Base-by-base conservation (phyloP, 2,329 filamentous ascomycete species). In the Stagonosporopsis cucurbitacearum region DNA sequence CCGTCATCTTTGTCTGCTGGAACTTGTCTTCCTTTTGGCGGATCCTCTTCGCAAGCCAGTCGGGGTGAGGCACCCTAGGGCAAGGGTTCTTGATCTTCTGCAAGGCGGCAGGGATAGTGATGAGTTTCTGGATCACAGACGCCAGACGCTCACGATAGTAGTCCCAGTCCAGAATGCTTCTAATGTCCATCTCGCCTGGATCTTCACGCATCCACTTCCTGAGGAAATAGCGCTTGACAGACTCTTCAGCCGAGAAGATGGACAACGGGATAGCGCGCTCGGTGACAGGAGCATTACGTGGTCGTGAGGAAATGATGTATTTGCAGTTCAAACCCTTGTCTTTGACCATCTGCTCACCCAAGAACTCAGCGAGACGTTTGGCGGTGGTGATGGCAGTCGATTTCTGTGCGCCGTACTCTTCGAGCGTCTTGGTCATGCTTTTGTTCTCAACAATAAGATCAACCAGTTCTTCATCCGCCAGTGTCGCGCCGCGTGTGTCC, bases 391-490 rank as follows among this genome's bases (percentile, higher is more conserved):
- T 99, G n/a, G 95, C 96, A 1, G 95, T 99, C 0, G 94, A 98
- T 74, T 99, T 99, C 69, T 99, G 96, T 7, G 80, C 81, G 17
- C 93, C 95, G 64, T 99, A 99, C 77, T 99, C 96, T 64, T 97
- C 94, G 1, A 99, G 81, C 0, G 95, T 96, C 78, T 99, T 99
- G 17, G 88, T 85, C 95, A 99, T 99, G 79, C 87, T 98, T 79
- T 96, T 89, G 79, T 99, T 99, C 76, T 99, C 95, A 45, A 92
- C 97, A 86, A 99, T 99, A n/a, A 99, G 88, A 69, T 99, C 94
- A 76, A 99, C 98, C 36, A 99, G 84, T 72, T 99, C 95, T 73
- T 98, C 94, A 65, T 99, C 94, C 0, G 94, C 93, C 13, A 99
- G 81, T 1, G 93, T 98, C 3, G 88, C 84, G 15, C 96, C 95